These are phyloP conservation scores for Scheffersomyces ergatensis DNA, from an alignment of 805 yeast genomes.

Conservation along the genomic window DNA sequence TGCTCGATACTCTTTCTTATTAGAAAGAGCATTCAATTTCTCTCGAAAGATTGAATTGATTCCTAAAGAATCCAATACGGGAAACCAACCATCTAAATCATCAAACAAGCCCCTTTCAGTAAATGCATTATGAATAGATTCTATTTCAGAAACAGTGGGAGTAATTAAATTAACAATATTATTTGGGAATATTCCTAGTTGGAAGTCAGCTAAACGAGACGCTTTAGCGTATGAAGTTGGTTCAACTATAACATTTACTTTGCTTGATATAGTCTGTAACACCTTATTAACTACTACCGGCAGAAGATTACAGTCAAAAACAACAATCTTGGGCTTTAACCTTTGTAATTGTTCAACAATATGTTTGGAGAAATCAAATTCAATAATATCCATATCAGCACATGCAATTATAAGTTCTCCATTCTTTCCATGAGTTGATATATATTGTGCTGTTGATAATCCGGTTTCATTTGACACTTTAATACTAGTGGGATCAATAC, in stretches of 20 bases:
- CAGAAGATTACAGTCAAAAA: conserved; percentile 71
- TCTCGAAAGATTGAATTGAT: conserved; percentile 46
- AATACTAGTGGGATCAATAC: conserved; percentile 41
- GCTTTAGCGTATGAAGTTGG: conserved; percentile 78
- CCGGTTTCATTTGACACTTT: conserved; percentile 12
- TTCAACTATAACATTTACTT: conserved; percentile 52
- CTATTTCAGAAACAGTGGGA: conserved; percentile 68
- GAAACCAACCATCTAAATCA: conserved; percentile 72
- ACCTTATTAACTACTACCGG: conserved; percentile 37
- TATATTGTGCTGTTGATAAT: conserved; percentile 63
- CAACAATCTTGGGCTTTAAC: conserved; percentile 47
- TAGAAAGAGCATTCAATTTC: conserved; percentile 34
- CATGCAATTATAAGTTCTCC: conserved; percentile 75
- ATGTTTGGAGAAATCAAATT: conserved; percentile 40
- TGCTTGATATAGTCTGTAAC: conserved; percentile 12
- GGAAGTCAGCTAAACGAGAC: conserved; percentile 37
- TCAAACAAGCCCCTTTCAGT: conserved; percentile 34
- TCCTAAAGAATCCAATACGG: conserved; percentile 60
- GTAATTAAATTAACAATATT: conserved; percentile 49
- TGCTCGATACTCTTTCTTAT: conserved; percentile 14
- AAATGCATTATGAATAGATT: conserved; percentile 52
- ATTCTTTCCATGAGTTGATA: conserved; percentile 56
- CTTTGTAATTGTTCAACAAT: conserved; percentile 38
- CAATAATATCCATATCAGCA: conserved; percentile 80
- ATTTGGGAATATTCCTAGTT: conserved; percentile 48